Base-by-base conservation (phyloP, 164 flowering plant species). In the Sedum album region DNA sequence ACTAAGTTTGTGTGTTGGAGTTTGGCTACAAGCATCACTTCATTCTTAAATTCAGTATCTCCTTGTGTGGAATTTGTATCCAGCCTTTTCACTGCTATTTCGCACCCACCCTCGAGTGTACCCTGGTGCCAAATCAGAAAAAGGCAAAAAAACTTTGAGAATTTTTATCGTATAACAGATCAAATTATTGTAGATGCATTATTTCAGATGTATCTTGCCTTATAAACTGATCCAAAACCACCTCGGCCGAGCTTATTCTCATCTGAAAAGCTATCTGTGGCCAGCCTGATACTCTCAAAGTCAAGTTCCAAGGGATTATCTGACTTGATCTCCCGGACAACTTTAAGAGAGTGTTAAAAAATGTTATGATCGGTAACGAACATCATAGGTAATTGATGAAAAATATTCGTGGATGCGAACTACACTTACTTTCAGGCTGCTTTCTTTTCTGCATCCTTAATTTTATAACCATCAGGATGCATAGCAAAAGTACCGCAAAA, bases 51-150 rank as follows among this genome's bases (percentile, higher is more conserved):
- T 31, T 62, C 66, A 25, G 39, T 3, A 62, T 62, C 70, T 2
- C 86, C 86, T 73, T 79, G 82, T 17, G 68, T 71, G 6, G 83
- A 81, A 31, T 21, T 39, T 69, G 28, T 70, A 1, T 17, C 17
- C n/a, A 83, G 53, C 72, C 83, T 81, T 64, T 83, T 83, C 15
- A 73, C 75, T 23, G 82, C 82, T 60, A 79, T 25, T 35, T 71
- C 75, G 67, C 57, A 68, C 41, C 84, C 83, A 70, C 65, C 36
- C 1, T 71, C 15, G 61, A 83, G 79, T 8, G 0, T 65, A 20
- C 84, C 82, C 85, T 81, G 71, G 31, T 23, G 15, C 48, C 48
- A 15, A 42, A 25, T 28, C 33, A 49, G 26, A 6, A 31, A 10
- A 28, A 67, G 31, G 11, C 28, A 17, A 35, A 3, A 44, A 44